Evolutionary conservation across 2,329 filamentous ascomycete species (phyloP).

Genomic region (Cercospora zeina): DNA sequence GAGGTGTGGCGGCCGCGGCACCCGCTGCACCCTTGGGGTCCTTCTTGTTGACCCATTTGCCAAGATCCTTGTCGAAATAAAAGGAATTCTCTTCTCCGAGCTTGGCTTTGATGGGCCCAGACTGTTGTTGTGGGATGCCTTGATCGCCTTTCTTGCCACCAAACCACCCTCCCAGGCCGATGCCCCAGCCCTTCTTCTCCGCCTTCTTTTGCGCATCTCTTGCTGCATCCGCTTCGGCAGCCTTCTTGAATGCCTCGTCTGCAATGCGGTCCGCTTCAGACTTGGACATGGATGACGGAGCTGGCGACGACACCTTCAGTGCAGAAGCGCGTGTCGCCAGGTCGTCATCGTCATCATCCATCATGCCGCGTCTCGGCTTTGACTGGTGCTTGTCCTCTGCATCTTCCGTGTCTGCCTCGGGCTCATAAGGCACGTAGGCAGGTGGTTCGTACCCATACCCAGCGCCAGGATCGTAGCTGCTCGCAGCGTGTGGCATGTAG

Average conservation of each 20-base stretch:
- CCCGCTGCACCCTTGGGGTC: conserved; percentile 58
- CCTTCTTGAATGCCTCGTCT: conserved; percentile 80
- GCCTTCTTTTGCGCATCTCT: conserved; percentile 50
- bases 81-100: conserved; percentile 91
- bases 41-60: conserved; percentile 99
- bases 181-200: conserved; percentile 57
- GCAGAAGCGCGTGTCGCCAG: conserved; percentile 49
- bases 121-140: conserved; percentile 58
- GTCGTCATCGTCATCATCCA: conserved; percentile 72
- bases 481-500: conserved; percentile 57
- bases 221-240: conserved; percentile 71
- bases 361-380: conserved; percentile 71
- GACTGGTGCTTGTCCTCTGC: conserved; percentile 51
- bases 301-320: conserved; percentile 41
- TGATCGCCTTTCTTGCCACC: conserved; percentile 59
- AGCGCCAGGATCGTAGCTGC: conserved; percentile 59
- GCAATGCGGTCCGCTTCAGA: conserved; percentile 66
- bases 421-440: conserved; percentile 51
- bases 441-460: conserved; percentile 53
- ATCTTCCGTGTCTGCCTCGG: conserved; percentile 55
- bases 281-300: conserved; percentile 24
- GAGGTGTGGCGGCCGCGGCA: conserved; percentile 60
- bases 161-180: conserved; percentile 79
- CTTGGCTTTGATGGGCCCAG: conserved; percentile 81
- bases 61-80: conserved; percentile 91